Evolutionary conservation across 257 asterid genomes (phyloP), one percentile per base, ranked within the genome.

Genomic region (Solanum arcanum): DNA sequence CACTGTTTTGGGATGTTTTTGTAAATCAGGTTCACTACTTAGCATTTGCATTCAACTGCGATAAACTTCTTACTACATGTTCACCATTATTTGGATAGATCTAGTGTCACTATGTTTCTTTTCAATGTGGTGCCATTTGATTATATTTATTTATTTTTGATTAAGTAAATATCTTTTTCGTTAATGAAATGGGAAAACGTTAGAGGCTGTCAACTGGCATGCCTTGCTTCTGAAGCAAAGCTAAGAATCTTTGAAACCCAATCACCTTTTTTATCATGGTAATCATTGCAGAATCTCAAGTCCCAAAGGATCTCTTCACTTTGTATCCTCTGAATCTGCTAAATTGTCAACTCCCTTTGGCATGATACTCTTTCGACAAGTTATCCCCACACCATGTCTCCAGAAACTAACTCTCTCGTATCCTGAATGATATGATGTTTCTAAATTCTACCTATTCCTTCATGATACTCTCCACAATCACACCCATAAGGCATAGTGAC

Each of bases 1-100:
- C 97, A 60, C 94, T 95, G 88, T 95, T 94, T 91, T 95, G 98
- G 98, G 98, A 95, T 86, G 76, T 93, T 92, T 93, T 93, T 92
- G 96, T 92, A 84, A 90, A 92, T 90, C 95, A 95, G 98, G 98
- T 95, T 78, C 27, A 83, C 59, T 52, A 80, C 68, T 18, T 80
- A 78, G 66, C 66, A 46, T 78, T 16, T 29, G 27, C 27, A 47
- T 46, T 47, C 16, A 27, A 44, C 29, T 5, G 2, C 3, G 11
- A 78, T 47, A 16, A 80, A 16, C 84, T 80, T 47, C 68, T 47
- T 29, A 47, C 25, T 80, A 27, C 68, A 80, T 47, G 11, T 80
- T 47, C 29, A 16, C 66, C 8, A 27, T 47, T 46, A 80, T 16
- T 47, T 27, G 29, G 42, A 46, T 80, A 47, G 62, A 44, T 77